These are phyloP conservation scores for Starmerella asiatica DNA, from an alignment of 805 yeast species.

Conservation along the genomic window DNA sequence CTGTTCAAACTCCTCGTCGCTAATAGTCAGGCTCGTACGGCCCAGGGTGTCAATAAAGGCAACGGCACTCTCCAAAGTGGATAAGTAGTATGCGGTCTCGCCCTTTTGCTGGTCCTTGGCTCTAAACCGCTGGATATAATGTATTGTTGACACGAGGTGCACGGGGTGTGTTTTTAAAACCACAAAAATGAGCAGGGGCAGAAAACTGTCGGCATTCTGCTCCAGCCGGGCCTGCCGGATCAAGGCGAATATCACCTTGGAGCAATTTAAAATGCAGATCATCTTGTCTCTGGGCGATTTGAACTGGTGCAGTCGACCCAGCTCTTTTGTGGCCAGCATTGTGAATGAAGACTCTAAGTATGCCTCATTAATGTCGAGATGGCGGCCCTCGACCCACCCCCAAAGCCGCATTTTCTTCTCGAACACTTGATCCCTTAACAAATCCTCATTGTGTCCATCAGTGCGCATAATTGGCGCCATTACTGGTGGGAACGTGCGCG, in stretches of 20 bases:
- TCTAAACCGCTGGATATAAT: slow-evolving; percentile 75
- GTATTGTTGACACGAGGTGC: slow-evolving; percentile 60
- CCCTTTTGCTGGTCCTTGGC: slow-evolving; percentile 64
- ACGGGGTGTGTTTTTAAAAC: slow-evolving; percentile 54
- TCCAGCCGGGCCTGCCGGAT: slow-evolving; percentile 53
- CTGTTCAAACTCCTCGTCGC: slow-evolving; percentile 44
- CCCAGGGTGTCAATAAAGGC: slow-evolving; percentile 57
- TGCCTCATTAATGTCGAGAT: slow-evolving; percentile 57
- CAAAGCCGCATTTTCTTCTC: slow-evolving; percentile 43
- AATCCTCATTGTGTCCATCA: slow-evolving; percentile 48
- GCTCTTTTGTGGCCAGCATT: slow-evolving; percentile 56
- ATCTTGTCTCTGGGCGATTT: slow-evolving; percentile 92
- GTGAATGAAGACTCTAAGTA: slow-evolving; percentile 40
- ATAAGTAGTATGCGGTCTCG: slow-evolving; percentile 80
- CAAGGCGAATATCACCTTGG: slow-evolving; percentile 82
- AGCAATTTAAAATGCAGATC: slow-evolving; percentile 78
- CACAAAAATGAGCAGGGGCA: slow-evolving; percentile 77
- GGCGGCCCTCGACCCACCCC: slow-evolving; percentile 58
- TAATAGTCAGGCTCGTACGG: slow-evolving; percentile 44
- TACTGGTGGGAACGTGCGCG: slow-evolving; percentile 66
- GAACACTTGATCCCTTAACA: slow-evolving; percentile 44
- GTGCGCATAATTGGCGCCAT: slow-evolving; percentile 36
- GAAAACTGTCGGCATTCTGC: slow-evolving; percentile 85
- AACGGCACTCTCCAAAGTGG: slow-evolving; percentile 82
- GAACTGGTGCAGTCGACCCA: slow-evolving; percentile 63